Percentiles rank a stretch among this genome's conserved stretches.
Conservation (phyloP, 108 stramenopile species). For the Thalassiosira profunda region DNA sequence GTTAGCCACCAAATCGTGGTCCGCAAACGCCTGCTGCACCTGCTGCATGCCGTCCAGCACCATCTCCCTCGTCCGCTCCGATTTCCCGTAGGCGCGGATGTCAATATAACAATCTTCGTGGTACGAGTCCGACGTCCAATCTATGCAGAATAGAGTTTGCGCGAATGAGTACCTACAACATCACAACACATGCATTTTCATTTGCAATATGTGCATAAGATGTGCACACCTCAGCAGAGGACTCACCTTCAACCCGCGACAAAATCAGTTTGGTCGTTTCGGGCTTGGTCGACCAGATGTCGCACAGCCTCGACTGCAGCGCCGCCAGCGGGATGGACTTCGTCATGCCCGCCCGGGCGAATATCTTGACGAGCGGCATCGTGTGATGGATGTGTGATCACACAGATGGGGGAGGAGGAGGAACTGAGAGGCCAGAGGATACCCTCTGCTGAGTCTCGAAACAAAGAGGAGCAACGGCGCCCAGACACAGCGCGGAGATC, state of each 20-base stretch:
- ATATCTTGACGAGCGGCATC: constrained; percentile 82
- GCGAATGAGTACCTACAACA: too few species aligned
- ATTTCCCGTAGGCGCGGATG: constrained; percentile 70
- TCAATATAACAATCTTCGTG: constrained; percentile 75
- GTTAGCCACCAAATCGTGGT: constrained; percentile 73
- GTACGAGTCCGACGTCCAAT: constrained; percentile 80
- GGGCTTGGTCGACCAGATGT: constrained; percentile 75
- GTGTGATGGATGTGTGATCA: too few species aligned
- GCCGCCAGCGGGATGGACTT: constrained; percentile 66
- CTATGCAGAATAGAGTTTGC: too few species aligned
- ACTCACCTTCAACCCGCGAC: constrained; percentile 47
- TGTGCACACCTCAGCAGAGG: too few species aligned
- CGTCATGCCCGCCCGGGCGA: constrained; percentile 53
- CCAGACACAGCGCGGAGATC: too few species aligned
- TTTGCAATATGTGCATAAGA: too few species aligned
- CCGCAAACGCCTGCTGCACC: constrained; percentile 66
- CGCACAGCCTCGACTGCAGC: constrained; percentile 65
- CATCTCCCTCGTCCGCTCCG: constrained; percentile 70
- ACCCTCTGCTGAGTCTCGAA: too few species aligned
- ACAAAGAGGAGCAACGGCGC: too few species aligned
- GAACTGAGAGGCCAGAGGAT: too few species aligned
- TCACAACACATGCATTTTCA: too few species aligned
- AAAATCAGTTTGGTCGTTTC: constrained; percentile 74
- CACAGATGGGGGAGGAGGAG: too few species aligned
- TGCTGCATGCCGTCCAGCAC: constrained; percentile 71